Conservation (phyloP, 176 grass and related monocot genomes). For the Musa schizocarpa region DNA sequence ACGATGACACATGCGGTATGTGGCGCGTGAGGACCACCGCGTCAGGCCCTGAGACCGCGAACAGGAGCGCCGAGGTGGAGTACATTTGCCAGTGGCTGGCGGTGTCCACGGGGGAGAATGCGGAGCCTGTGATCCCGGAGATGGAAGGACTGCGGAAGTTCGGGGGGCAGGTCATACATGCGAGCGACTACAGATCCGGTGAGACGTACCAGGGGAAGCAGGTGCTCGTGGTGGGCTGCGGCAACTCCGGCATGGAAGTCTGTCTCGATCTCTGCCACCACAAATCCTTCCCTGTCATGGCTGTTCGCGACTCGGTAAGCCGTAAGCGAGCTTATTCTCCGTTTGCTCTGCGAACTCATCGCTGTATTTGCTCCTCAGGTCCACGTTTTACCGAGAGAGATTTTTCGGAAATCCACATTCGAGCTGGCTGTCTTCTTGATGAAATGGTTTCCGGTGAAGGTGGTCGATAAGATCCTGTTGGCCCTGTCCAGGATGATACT, state of each 20-base stretch:
- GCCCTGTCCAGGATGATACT: conserved; percentile 53
- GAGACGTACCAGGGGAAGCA: conserved; percentile 41
- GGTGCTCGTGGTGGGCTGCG: conserved; percentile 74
- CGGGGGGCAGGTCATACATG: conserved; percentile 38
- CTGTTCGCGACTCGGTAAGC: conserved; percentile 65
- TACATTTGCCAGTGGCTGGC: conserved; percentile 80
- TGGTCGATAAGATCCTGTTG: conserved; percentile 60
- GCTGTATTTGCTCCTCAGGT: conserved; percentile 7
- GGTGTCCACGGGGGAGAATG: conserved; percentile 84
- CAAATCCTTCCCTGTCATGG: conserved; percentile 50
- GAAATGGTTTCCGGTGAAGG: conserved; percentile 73
- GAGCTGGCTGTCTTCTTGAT: conserved; percentile 63
- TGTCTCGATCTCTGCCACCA: conserved; percentile 74
- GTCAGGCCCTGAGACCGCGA: neutral
- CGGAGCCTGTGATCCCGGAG: conserved; percentile 42
- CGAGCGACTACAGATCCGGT: conserved; percentile 55
- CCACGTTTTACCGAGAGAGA: conserved; percentile 69
- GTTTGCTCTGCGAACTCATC: too few relatives aligned
- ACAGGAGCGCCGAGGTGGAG: conserved; percentile 38
- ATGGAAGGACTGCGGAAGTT: conserved; percentile 37
- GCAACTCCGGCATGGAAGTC: conserved; percentile 87
- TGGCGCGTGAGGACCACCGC: conserved; percentile 45
- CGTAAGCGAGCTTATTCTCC: neutral
- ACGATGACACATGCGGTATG: conserved; percentile 56
- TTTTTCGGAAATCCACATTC: conserved; percentile 66